Percentiles rank a stretch among this genome's conserved stretches.
phyloP scores from a whole-genome alignment of 768 basidiomycete species.

The Termitomyces sp. region DNA sequence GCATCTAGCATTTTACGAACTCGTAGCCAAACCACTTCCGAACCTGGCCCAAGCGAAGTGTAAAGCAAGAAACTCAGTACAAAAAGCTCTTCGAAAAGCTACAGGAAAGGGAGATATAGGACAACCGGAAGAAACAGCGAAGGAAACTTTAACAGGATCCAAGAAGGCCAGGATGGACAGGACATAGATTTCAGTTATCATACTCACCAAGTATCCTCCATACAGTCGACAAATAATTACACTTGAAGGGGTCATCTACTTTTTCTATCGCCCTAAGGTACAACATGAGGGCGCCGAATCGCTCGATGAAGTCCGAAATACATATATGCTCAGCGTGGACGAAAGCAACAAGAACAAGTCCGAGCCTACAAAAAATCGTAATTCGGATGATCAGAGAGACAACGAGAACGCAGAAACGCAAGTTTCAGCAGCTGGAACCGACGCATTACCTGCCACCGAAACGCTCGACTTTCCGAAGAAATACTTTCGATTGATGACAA shows the following conservation, averaged over 20 bases:
- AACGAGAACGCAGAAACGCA: conserved; percentile 36
- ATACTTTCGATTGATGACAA: conserved; percentile 45
- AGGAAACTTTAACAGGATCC: conserved; percentile 19
- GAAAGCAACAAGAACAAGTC: not conserved
- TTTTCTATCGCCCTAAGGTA: conserved; percentile 55
- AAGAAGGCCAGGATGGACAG: conserved; percentile 26
- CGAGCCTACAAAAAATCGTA: conserved; percentile 9
- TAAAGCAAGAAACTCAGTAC: not conserved
- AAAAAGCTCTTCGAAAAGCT: not conserved
- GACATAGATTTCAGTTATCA: conserved; percentile 9
- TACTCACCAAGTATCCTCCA: too few relatives aligned
- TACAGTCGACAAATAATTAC: too few relatives aligned
- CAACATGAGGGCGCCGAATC: conserved; percentile 21
- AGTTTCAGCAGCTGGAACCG: conserved; percentile 40
- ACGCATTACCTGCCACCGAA: conserved; percentile 44
- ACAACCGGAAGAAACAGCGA: not conserved
- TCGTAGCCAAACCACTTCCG: not conserved
- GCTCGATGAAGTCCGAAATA: conserved; percentile 39
- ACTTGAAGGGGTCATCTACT: conserved; percentile 37
- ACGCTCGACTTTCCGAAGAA: conserved; percentile 29
- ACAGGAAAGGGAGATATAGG: not conserved
- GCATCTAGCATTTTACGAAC: not conserved
- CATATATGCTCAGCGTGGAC: conserved; percentile 45
- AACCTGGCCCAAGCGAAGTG: too few relatives aligned
- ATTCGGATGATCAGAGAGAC: conserved; percentile 18